Conservation (phyloP, 2,329 filamentous ascomycete species). For the Paecilomyces sp. region DNA sequence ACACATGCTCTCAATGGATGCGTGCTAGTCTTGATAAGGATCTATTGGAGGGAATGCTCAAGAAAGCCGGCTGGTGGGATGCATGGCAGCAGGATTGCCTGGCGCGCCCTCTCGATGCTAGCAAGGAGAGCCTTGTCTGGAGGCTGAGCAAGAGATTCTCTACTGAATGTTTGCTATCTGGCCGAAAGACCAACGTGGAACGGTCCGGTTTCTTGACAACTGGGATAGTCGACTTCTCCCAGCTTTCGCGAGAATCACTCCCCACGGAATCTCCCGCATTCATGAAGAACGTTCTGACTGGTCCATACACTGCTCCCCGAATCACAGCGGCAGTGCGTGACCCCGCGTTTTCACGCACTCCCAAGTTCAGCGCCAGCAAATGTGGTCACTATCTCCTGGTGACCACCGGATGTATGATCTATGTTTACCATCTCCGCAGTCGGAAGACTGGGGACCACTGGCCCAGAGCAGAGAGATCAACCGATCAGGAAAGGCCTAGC, state of each 20-base stretch:
- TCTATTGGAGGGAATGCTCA: slow-evolving; percentile 48
- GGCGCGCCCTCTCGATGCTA: slow-evolving; percentile 20
- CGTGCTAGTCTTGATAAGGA: slow-evolving; percentile 46
- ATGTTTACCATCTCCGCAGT: slow-evolving; percentile 45
- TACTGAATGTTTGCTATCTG: slow-evolving; percentile 43
- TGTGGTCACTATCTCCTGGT: slow-evolving; percentile 55
- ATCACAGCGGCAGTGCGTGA: slow-evolving; percentile 18
- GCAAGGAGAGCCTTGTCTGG: slow-evolving; percentile 31
- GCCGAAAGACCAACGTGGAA: slow-evolving; percentile 22
- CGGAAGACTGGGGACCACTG: slow-evolving; percentile 6
- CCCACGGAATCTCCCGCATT: slow-evolving; percentile 7
- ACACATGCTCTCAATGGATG: slow-evolving; percentile 56
- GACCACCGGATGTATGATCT: slow-evolving; percentile 47
- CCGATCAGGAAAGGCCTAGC: slow-evolving; percentile 6
- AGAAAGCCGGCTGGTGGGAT: slow-evolving; percentile 49
- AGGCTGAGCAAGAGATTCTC: slow-evolving; percentile 41
- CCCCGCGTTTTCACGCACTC: slow-evolving; percentile 8
- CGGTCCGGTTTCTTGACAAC: slow-evolving; percentile 31
- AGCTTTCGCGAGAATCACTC: slow-evolving; percentile 12
- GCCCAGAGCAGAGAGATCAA: not conserved
- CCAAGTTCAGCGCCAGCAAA: slow-evolving; percentile 48
- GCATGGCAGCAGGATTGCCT: slow-evolving; percentile 26
- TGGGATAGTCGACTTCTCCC: slow-evolving; percentile 21
- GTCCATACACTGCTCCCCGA: slow-evolving; percentile 3
- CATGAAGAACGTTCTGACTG: slow-evolving; percentile 7